A percentile compares a stretch with the other conserved stretches of the same genome.
phyloP scores from a whole-genome alignment of 2,329 filamentous ascomycete species.

The Xenosphaeropsis pyriputrescens region DNA sequence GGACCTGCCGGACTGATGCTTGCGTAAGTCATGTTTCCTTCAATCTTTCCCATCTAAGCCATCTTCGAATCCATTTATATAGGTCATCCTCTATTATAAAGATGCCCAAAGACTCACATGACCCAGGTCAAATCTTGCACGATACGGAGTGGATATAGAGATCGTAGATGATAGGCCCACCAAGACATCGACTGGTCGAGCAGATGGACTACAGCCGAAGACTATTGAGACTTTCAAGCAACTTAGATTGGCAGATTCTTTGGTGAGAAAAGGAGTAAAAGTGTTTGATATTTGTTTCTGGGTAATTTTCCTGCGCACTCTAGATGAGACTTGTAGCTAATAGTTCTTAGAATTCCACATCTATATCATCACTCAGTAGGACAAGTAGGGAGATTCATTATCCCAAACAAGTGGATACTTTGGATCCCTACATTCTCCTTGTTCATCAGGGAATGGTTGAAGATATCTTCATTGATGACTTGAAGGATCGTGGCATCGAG shows the following conservation, averaged over 20 bases:
- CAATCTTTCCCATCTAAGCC: neutral
- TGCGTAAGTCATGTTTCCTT: neutral
- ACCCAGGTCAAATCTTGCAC: constrained; percentile 37
- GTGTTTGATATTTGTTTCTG: constrained; percentile 43
- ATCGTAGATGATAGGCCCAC: constrained; percentile 56
- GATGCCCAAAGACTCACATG: constrained; percentile 4
- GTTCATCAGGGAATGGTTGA: constrained; percentile 33
- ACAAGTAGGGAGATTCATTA: constrained; percentile 22
- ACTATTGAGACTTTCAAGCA: constrained; percentile 49
- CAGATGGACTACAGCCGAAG: constrained; percentile 46
- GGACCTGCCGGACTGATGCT: constrained; percentile 28
- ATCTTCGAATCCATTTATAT: neutral
- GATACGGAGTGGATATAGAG: constrained; percentile 49
- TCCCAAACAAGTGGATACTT: constrained; percentile 12
- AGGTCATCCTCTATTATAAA: neutral
- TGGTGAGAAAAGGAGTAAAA: constrained; percentile 42
- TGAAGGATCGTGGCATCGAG: constrained; percentile 27
- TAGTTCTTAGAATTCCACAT: constrained; percentile 7
- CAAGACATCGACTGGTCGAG: constrained; percentile 44
- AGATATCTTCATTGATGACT: constrained; percentile 37
- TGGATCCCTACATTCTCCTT: constrained; percentile 25
- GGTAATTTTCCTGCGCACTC: constrained; percentile 38
- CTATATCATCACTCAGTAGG: constrained; percentile 6
- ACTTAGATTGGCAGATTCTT: constrained; percentile 36
- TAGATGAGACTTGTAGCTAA: constrained; percentile 36